These are phyloP conservation scores for Xylaria castorea DNA, from an alignment of 495 filamentous ascomycete genomes.

Conservation along the genomic window DNA sequence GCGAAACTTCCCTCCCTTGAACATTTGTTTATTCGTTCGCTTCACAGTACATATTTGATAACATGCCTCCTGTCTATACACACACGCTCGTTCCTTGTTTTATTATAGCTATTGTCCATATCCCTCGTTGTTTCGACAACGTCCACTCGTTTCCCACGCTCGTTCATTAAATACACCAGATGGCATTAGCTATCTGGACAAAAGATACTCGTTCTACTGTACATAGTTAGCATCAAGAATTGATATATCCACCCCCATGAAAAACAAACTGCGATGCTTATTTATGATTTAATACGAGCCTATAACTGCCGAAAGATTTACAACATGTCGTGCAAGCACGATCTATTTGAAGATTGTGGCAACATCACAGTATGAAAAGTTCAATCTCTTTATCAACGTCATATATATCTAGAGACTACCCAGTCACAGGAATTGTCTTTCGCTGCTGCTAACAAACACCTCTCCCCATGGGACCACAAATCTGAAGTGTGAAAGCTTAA, in stretches of 20 bases:
- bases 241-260: neutral
- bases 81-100: neutral
- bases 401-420: neutral
- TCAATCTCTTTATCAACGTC: neutral
- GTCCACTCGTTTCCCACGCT: neutral
- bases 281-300: neutral
- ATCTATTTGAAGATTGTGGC: neutral
- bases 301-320: neutral
- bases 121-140: neutral
- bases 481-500: neutral
- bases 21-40: neutral
- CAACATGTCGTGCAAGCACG: neutral
- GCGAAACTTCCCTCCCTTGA: neutral
- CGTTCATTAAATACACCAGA: neutral
- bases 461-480: neutral
- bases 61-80: neutral
- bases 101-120: neutral
- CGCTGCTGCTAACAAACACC: neutral
- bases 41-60: constrained; percentile 13
- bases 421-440: neutral
- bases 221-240: constrained; percentile 3
- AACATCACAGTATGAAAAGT: neutral
- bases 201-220: neutral
- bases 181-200: neutral
- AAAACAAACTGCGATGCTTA: neutral